A percentile compares a stretch with the other conserved stretches of the same genome.
Evolutionary conservation across 2,329 filamentous ascomycete species (phyloP).

Genomic region (Trichoderma simmonsii): DNA sequence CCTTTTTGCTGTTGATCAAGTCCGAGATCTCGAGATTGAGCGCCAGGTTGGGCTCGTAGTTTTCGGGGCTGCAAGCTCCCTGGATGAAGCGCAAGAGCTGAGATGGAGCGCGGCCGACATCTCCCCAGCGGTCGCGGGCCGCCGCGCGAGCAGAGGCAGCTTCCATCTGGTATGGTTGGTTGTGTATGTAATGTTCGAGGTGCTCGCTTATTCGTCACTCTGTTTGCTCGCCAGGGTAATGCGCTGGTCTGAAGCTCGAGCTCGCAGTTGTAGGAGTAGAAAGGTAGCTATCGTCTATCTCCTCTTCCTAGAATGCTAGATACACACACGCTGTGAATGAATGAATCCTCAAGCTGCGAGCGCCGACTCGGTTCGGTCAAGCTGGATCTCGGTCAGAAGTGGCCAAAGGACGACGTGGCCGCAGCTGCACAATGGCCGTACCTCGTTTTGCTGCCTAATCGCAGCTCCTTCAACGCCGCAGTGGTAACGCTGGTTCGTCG

Average conservation of each 20-base stretch:
- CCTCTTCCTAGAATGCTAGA: not conserved
- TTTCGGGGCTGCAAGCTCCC: conserved; percentile 93
- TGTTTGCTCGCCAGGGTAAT: not conserved
- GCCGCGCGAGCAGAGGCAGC: conserved; percentile 94
- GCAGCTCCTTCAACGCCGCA: conserved; percentile 14
- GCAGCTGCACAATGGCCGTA: not conserved
- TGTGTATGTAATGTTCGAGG: not conserved
- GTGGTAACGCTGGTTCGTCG: not conserved
- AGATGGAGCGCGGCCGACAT: conserved; percentile 73
- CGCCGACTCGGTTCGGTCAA: not conserved
- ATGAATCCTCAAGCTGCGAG: not conserved
- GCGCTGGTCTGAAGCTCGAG: not conserved
- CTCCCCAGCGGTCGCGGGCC: conserved; percentile 88
- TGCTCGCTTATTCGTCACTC: not conserved
- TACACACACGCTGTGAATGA: not conserved
- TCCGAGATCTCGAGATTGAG: conserved; percentile 95
- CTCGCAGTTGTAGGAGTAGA: not conserved
- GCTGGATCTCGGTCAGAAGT: conserved; percentile 3
- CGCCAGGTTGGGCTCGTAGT: conserved; percentile 96
- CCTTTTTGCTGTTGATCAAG: conserved; percentile 96
- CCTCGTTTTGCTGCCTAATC: not conserved
- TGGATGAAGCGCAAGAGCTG: conserved; percentile 94
- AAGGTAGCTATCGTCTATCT: not conserved
- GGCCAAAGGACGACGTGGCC: not conserved
- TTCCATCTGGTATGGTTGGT: conserved; percentile 63